phyloP scores from a whole-genome alignment of 495 filamentous ascomycete genomes.

The Talaromyces thailandensis region DNA sequence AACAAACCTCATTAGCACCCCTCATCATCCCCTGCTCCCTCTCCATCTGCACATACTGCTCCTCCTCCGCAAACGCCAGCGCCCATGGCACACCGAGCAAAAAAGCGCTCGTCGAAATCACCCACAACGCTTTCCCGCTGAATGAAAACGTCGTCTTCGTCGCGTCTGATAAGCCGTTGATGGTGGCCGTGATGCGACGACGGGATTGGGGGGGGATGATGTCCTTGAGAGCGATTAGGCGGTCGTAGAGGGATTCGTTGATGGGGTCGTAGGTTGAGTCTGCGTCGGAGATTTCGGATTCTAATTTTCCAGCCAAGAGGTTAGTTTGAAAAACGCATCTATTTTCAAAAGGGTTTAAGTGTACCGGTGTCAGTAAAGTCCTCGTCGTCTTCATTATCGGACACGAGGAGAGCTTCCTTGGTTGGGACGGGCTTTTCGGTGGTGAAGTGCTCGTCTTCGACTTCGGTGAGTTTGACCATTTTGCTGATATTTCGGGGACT shows the following conservation, averaged over 20 bases:
- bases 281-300: conserved; percentile 45
- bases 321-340: conserved; percentile 14
- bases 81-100: conserved; percentile 88
- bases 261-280: conserved; percentile 35
- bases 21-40: conserved; percentile 93
- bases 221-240: conserved; percentile 78
- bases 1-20: conserved; percentile 59
- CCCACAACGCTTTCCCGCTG: conserved; percentile 77
- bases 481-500: conserved; percentile 18
- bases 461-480: conserved; percentile 96
- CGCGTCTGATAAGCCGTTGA: conserved; percentile 47
- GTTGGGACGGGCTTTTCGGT: conserved; percentile 57
- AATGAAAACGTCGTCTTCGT: conserved; percentile 55
- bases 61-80: conserved; percentile 87
- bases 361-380: conserved; percentile 87
- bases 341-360: no score
- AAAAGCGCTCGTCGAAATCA: conserved; percentile 77
- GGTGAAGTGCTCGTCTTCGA: conserved; percentile 90
- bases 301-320: conserved; percentile 9
- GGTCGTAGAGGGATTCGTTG: conserved; percentile 64
- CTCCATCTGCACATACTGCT: conserved; percentile 93
- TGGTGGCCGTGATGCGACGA: conserved; percentile 51
- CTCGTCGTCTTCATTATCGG: conserved; percentile 75
- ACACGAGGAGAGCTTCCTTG: conserved; percentile 35
- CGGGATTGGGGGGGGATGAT: conserved; percentile 82